These are phyloP conservation scores for Copromyces sp. DNA, from an alignment of 495 filamentous ascomycete species.

Conservation along the genomic window DNA sequence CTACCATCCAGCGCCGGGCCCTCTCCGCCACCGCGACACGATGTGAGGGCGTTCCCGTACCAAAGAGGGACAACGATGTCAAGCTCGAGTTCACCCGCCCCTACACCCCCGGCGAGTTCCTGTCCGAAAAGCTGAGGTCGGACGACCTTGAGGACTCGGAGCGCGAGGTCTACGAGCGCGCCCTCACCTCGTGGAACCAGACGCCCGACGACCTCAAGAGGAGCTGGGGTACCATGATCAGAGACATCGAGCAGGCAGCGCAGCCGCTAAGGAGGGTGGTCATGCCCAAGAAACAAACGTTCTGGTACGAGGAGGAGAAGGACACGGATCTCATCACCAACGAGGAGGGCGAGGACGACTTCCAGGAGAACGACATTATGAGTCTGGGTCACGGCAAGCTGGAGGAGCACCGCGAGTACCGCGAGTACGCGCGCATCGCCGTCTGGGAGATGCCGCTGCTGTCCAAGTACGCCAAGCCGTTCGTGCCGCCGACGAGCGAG, in stretches of 20 bases:
- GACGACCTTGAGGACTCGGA: constrained; percentile 11
- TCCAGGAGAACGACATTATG: constrained; percentile 70
- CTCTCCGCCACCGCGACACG: constrained; percentile 16
- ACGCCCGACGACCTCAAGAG: constrained; percentile 6
- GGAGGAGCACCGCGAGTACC: constrained; percentile 77
- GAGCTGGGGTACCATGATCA: not conserved
- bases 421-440: constrained; percentile 76
- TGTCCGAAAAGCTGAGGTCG: constrained; percentile 1
- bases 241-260: not conserved
- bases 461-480: constrained; percentile 70
- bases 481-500: constrained; percentile 55
- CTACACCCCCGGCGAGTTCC: constrained; percentile 13
- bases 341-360: constrained; percentile 31
- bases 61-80: constrained; percentile 1
- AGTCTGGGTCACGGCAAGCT: constrained; percentile 72
- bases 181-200: not conserved
- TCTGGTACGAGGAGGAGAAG: constrained; percentile 34
- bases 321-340: constrained; percentile 32
- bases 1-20: constrained; percentile 11
- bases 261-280: constrained; percentile 5
- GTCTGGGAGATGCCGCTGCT: constrained; percentile 97
- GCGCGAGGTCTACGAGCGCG: constrained; percentile 1
- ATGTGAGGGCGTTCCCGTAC: constrained; percentile 19
- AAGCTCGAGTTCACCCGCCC: constrained; percentile 1
- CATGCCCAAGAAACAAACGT: constrained; percentile 9